Evolutionary conservation across 208 protist genomes (phyloP), one percentile per base, ranked within the genome.

Genomic region (Wallacemonas sp.): DNA sequence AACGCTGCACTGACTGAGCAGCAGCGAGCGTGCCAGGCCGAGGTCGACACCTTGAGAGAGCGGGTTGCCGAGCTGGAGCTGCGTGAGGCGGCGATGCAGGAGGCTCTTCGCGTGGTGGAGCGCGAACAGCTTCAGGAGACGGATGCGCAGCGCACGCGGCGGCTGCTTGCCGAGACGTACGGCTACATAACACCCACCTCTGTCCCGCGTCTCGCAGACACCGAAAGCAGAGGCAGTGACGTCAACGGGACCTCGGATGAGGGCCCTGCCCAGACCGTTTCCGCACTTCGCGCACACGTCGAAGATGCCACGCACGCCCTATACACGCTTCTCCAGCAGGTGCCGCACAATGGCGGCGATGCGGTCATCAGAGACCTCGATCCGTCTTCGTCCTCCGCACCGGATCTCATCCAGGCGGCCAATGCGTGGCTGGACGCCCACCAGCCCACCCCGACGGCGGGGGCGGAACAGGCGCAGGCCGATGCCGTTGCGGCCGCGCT

Each of bases 11-110:
- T 33, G 47, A 61, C 11, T 56, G 17, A 29, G 44, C 2, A 14
- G n/a, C 52, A 58, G 52, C 33, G 41, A 12, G 63, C 34, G 6
- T 44, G n/a, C 12, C 46, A 64, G 19, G 62, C 5, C 2, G 55
- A 62, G 23, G 8, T 48, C 9, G 48, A 58, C 1, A n/a, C 9
- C 1, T 38, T 75, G 29, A 1, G 47, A 12, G 47, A 29, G 19
- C 41, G 12, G 1, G 11, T 38, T 6, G 62, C 41, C 3, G 14
- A 48, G 38, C 44, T 44, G 29, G 63, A 68, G 33, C 24, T 33
- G 36, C 36, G n/a, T 1, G 33, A 61, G 29, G 36, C 52, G 16
- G 21, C 56, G 16, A 44, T 75, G 2, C 12, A 54, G 0, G 57
- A 56, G 8, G 38, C 67, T 21, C 24, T 68, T 29, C 41, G 57